Base-by-base conservation (phyloP, 331 rosid species). In the Saraca asoca region DNA sequence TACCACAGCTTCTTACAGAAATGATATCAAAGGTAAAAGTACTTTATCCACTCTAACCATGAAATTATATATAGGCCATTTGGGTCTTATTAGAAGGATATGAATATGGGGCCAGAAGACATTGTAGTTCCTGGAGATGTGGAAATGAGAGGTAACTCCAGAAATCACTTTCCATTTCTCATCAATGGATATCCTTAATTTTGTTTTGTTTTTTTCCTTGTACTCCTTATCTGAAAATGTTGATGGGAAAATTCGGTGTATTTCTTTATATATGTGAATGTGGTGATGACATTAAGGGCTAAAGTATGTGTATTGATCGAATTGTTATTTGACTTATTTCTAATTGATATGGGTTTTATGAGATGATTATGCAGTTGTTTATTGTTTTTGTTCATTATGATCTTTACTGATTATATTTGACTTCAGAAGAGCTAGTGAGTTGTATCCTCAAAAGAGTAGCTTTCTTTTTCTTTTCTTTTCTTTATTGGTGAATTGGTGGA, bases 111-210 rank as follows among this genome's bases (percentile, higher is more conserved):
- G n/a, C n/a, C n/a, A n/a, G n/a, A n/a, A n/a, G n/a, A n/a, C n/a
- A n/a, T 55, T 11, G 76, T 48, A 62, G 55, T 46, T 44, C 49
- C 9, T 70, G 56, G 64, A 66, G 75, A 56, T 48, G 51, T 51
- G 51, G 64, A 51, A 68, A 68, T 76, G 82, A 75, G 81, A 79
- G 74, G 78, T 58, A 69, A 72, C 66, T 66, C 51, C 74, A 78
- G 69, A 46, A 75, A 72, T 63, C 19, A 57, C 41, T 69, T 29
- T 76, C 41, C 49, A 29, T 64, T 69, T 51, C 12, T 10, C 51
- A 7, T 48, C 29, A 31, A 31, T 48, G 63, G 42, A 14, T 62
- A 29, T 51, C 18, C 43, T 68, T 68, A 54, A 20, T 68, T 49
- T 51, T 7, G 11, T 77, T 42, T 29, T 73, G 5, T 46, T 38